phyloP scores from a whole-genome alignment of 164 flowering plant genomes.

The Aristolochia contorta region DNA sequence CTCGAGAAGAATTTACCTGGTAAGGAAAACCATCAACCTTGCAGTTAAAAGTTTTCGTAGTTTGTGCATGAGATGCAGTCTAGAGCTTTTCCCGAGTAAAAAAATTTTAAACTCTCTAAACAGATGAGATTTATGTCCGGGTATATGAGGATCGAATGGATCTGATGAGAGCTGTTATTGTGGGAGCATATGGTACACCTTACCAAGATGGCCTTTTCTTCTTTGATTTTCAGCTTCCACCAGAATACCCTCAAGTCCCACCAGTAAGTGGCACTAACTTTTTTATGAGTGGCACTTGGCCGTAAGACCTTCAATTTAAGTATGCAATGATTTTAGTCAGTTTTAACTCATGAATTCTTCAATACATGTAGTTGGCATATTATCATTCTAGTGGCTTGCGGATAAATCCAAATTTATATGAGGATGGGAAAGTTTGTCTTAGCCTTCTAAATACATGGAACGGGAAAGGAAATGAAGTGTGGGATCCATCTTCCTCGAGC shows the following conservation, averaged over 20 bases:
- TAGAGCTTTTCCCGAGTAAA: background rate
- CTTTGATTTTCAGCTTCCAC: conserved; percentile 96
- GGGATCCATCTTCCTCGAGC: conserved; percentile 94
- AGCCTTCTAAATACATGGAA: conserved; percentile 98
- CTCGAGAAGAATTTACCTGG: conserved; percentile 95
- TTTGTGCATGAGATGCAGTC: no score
- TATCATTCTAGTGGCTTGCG: conserved; percentile 99
- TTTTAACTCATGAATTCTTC: background rate
- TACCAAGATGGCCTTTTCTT: conserved; percentile 99
- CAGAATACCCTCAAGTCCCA: conserved; percentile 90
- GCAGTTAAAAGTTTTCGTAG: background rate
- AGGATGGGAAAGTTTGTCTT: conserved; percentile 98
- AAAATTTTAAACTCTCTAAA: conserved; percentile 5
- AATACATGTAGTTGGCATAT: conserved; percentile 76
- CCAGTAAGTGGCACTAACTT: conserved; percentile 45
- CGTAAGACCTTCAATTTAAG: no score
- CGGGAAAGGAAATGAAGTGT: conserved; percentile 96
- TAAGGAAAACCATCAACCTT: conserved; percentile 14
- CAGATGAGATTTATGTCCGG: conserved; percentile 86
- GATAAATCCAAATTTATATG: conserved; percentile 91
- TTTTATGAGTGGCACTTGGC: background rate
- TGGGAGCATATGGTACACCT: conserved; percentile 97
- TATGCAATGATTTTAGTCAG: no score
- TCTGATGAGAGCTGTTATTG: conserved; percentile 85
- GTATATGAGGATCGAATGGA: conserved; percentile 99